Evolutionary conservation across 495 filamentous ascomycete genomes (phyloP), one percentile per base, ranked within the genome.

Genomic region (Neurospora sp.): DNA sequence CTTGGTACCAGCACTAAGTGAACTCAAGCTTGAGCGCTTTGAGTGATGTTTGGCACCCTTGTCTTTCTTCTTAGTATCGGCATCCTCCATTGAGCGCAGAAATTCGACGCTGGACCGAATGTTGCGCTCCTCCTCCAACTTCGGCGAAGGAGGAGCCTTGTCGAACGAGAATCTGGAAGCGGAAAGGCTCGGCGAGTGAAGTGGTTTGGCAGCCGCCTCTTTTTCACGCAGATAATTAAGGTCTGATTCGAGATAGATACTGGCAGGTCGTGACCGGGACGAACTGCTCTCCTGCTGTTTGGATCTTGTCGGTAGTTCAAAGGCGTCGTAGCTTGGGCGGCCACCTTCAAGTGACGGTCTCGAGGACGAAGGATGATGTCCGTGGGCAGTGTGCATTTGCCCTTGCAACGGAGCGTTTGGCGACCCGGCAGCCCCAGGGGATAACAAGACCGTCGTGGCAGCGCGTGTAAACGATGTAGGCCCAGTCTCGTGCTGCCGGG

Each of bases 81-180:
- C 82, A 42, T 87, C 86, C 79, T 98, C 94, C 86, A 92, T 93
- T 0, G 89, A 88, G 37, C 92, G 90, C 4, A 98, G 85, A 78
- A 93, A 98, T 71, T 97, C 95, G 20, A 98, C 89, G 76, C 96
- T 94, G 7, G 93, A 96, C 71, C 90, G 86, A 71, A 98, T 96
- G 72, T 89, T 91, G 44, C 84, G 85, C 44, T 89, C 89, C n/a
- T 90, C 89, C 42, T 86, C 85, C 12, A 83, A 83, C 23, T 85
- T 84, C 1, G 83, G 76, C 20, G 78, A 78, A 4, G 80, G 79
- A 5, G 80, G 79, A 76, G 72, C 76, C 71, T 80, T 84, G 20
- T 82, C 85, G 8, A 77, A 72, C 2, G 78, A 78, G 39, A 79
- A 69, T 42, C 79, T 80, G n/a, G 82, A 81, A 14, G 80, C 80